Percentiles rank a stretch among this genome's conserved stretches.
Evolutionary conservation across 2,329 filamentous ascomycete genomes (phyloP).

Genomic region (Kalmusia sp.): DNA sequence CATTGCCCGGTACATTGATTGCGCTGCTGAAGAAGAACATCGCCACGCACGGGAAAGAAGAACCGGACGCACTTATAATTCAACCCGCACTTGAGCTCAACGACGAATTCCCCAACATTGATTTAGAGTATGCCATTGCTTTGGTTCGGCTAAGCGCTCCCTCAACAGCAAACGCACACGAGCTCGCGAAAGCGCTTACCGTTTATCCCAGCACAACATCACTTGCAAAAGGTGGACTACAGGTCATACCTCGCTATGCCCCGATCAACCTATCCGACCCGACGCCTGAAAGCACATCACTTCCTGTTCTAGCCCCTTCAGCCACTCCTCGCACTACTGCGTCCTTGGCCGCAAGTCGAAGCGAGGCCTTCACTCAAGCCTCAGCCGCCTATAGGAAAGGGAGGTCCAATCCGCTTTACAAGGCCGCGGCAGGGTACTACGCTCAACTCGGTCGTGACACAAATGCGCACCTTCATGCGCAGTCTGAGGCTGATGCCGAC

Average conservation of each 20-base stretch:
- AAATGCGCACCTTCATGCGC: conserved; percentile 62
- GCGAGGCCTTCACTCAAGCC: conserved; percentile 64
- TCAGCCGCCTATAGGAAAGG: conserved; percentile 64
- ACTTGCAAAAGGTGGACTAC: conserved; percentile 49
- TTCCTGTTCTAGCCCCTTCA: conserved; percentile 33
- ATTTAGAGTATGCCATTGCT: conserved; percentile 56
- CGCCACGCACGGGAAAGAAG: conserved; percentile 44
- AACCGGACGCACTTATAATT: conserved; percentile 52
- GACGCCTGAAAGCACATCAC: conserved; percentile 32
- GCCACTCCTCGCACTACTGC: conserved; percentile 48
- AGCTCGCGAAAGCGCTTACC: conserved; percentile 64
- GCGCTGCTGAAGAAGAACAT: conserved; percentile 59
- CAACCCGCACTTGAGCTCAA: conserved; percentile 61
- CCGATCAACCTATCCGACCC: conserved; percentile 48
- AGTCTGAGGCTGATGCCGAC: conserved; percentile 73
- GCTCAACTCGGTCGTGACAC: conserved; percentile 72
- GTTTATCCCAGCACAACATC: conserved; percentile 38
- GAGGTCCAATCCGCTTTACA: conserved; percentile 75
- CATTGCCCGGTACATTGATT: conserved; percentile 62
- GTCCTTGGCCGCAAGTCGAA: conserved; percentile 55
- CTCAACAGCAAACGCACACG: conserved; percentile 64
- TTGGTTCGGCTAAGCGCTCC: conserved; percentile 65
- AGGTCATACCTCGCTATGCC: conserved; percentile 57
- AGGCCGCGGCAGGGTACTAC: conserved; percentile 79
- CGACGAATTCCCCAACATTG: conserved; percentile 61